Evolutionary conservation across 78 protist species (phyloP), one percentile per base, ranked within the genome.

Genomic region (Trichosphaerium sp.): DNA sequence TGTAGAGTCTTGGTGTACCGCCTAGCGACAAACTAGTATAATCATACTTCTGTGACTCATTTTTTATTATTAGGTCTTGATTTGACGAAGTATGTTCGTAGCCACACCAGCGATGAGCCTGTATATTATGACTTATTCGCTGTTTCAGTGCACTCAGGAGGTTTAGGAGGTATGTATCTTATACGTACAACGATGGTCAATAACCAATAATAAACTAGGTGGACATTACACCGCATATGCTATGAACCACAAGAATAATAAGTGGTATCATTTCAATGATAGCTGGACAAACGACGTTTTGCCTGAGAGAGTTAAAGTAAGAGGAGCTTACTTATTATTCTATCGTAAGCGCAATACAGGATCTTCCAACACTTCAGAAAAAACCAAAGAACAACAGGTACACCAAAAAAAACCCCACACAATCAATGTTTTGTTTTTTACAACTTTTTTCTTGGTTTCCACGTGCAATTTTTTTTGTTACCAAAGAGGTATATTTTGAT

Each of bases 211-310:
- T 55, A 65, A 14, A 2, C 34, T 10, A 62, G 73, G 74, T 4
- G 84, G 84, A 23, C 84, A 78, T 49, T 78, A 78, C 67, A 75
- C 80, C 0, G 84, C 84, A 1, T 68, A 47, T 32, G 82, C 84
- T n/a, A 55, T 48, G 68, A 51, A 64, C 54, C 0, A 0, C 41
- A 6, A 3, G 28, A 1, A 1, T 23, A 69, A 65, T n/a, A 12
- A 64, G 0, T 74, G 80, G 80, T 57, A 32, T 65, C 12, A 2
- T 40, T 74, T 63, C 11, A 14, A 74, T 34, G 80, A 74, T 68
- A 18, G 54, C 18, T 18, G 52, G 54, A 14, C 61, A n/a, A 18
- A 21, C 52, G 61, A 56, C 28, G 26, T 56, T 34, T 34, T 34
- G 32, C 54, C n/a, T 26, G 15, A 21, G 52, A 12, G 26, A 14